These are phyloP conservation scores for Boletus sp. DNA, from an alignment of 1,284 basidiomycete genomes.

Conservation along the genomic window DNA sequence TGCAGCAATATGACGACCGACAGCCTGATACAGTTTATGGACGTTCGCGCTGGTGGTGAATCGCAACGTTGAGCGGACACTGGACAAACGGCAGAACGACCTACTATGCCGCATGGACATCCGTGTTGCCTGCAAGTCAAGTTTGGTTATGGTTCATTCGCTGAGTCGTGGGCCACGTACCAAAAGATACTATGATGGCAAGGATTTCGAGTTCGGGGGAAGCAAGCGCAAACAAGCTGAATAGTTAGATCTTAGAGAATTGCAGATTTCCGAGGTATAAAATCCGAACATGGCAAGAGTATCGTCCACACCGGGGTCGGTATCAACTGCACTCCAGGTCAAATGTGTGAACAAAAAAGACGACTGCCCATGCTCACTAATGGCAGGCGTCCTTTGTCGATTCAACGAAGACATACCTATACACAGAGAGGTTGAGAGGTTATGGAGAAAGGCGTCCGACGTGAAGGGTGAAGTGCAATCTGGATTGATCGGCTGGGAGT, in stretches of 20 bases:
- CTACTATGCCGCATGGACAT: conserved; percentile 59
- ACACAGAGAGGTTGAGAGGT: neutral
- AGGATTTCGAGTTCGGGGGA: conserved; percentile 77
- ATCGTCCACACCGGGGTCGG: conserved; percentile 92
- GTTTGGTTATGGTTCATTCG: neutral
- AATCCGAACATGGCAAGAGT: conserved; percentile 60
- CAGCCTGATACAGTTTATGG: conserved; percentile 71
- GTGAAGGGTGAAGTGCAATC: neutral
- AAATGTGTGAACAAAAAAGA: neutral
- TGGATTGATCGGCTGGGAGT: no score
- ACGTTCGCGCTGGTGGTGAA: conserved; percentile 62
- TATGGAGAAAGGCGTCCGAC: neutral
- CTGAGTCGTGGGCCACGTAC: conserved; percentile 38
- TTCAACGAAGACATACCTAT: conserved; percentile 8
- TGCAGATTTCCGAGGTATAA: conserved; percentile 2
- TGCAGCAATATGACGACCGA: conserved; percentile 61
- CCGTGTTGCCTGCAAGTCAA: conserved; percentile 59
- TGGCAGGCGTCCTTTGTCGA: conserved; percentile 43
- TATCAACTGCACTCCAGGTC: conserved; percentile 53
- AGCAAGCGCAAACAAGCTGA: conserved; percentile 63
- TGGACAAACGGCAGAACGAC: conserved; percentile 3
- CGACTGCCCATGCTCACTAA: conserved; percentile 42
- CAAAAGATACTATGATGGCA: conserved; percentile 75
- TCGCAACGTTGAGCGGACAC: conserved; percentile 9
- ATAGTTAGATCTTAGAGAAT: conserved; percentile 12